These are phyloP conservation scores for Alternaria consortialis DNA, from an alignment of 2,329 filamentous ascomycete genomes.

Conservation along the genomic window DNA sequence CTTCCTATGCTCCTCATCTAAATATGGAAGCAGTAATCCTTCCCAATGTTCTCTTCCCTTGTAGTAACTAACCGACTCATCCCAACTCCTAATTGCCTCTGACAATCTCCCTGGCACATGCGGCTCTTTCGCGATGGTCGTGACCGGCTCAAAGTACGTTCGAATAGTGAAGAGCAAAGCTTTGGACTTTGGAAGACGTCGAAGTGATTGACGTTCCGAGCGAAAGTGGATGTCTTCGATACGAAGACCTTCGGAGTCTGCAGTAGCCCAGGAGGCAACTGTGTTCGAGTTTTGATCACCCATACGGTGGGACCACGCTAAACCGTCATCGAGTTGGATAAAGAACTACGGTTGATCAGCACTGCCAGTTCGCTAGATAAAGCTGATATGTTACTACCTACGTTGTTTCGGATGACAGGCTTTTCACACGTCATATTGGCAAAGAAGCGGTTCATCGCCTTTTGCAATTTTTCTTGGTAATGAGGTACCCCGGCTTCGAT, in stretches of 20 bases:
- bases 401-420: conserved; percentile 3
- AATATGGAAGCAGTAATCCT: background rate
- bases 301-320: conserved; percentile 7
- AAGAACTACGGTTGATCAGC: background rate
- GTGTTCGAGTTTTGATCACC: conserved; percentile 3
- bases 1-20: conserved; percentile 7
- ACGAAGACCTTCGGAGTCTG: conserved; percentile 1
- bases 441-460: conserved; percentile 8
- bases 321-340: conserved; percentile 5
- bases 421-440: conserved; percentile 7
- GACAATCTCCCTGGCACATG: conserved; percentile 6
- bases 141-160: conserved; percentile 7
- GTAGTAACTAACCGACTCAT: conserved; percentile 1
- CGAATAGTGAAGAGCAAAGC: conserved; percentile 2
- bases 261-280: conserved; percentile 5
- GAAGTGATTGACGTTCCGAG: background rate
- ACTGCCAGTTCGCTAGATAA: background rate
- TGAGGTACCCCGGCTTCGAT: conserved; percentile 7
- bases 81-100: conserved; percentile 1
- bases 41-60: conserved; percentile 4
- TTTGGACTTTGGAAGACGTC: conserved; percentile 4
- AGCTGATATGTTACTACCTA: background rate
- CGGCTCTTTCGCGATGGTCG: conserved; percentile 4
- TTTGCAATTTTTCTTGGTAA: conserved; percentile 6
- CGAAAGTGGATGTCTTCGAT: conserved; percentile 7